phyloP scores from a whole-genome alignment of 805 yeast genomes.

The Cyberlindnera xishuangbannaensis region DNA sequence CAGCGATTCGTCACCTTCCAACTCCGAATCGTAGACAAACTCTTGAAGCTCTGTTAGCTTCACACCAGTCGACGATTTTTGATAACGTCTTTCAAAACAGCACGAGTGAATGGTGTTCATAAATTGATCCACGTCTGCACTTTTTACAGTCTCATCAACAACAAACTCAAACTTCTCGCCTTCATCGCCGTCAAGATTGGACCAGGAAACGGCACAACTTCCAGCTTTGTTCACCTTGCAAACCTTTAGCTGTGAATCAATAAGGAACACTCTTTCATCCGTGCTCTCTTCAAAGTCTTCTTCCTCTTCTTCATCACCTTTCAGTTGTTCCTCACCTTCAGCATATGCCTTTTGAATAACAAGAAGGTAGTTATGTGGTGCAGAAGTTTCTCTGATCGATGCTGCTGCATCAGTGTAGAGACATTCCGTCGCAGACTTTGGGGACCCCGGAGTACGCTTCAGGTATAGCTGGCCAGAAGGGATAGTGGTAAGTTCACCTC shows the following conservation, averaged over 20 bases:
- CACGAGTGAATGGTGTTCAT: slow-evolving; percentile 58
- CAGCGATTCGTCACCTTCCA: slow-evolving; percentile 7
- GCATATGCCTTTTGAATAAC: slow-evolving; percentile 62
- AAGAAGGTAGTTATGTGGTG: slow-evolving; percentile 62
- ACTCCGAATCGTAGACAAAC: slow-evolving; percentile 40
- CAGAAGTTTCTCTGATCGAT: slow-evolving; percentile 59
- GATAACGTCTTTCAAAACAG: slow-evolving; percentile 71
- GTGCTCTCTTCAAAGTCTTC: slow-evolving; percentile 32
- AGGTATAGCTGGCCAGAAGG: slow-evolving; percentile 78
- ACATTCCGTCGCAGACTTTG: slow-evolving; percentile 83
- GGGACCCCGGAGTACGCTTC: slow-evolving; percentile 69
- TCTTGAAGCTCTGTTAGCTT: slow-evolving; percentile 47
- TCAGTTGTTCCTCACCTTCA: slow-evolving; percentile 55
- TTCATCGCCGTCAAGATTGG: slow-evolving; percentile 75
- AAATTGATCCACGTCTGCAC: slow-evolving; percentile 52
- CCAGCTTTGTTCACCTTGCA: slow-evolving; percentile 50
- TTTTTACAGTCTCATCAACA: slow-evolving; percentile 53
- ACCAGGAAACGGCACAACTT: slow-evolving; percentile 65
- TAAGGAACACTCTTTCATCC: slow-evolving; percentile 69
- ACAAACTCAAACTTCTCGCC: slow-evolving; percentile 83
- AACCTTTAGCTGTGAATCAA: slow-evolving; percentile 56
- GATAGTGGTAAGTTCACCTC: slow-evolving; percentile 58
- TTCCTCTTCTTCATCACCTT: slow-evolving; percentile 44
- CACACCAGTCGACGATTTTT: slow-evolving; percentile 41
- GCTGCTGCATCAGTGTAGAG: slow-evolving; percentile 77